Evolutionary conservation across 345 rosid species (phyloP), one percentile per base, ranked within the genome.

Genomic region (Syzygium jambos): DNA sequence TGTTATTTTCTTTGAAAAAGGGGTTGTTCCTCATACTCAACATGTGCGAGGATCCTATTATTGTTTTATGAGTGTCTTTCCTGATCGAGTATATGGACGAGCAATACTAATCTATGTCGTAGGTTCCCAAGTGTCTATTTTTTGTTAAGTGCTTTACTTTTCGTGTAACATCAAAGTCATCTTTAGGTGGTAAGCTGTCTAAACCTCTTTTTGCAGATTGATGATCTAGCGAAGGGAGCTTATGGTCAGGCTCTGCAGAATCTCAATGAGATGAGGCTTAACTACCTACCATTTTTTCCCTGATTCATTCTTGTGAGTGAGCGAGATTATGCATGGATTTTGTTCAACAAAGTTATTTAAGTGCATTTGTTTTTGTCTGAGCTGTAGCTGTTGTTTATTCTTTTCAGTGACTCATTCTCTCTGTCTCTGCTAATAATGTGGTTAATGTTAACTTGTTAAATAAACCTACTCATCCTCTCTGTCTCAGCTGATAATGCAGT

Each of bases 171-270:
- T 57, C 15, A 4, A 57, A 57, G 63, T 57, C 63, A 57, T 57
- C 29, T 25, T 25, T 2, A 23, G 14, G 2, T 10, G 15, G 6
- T 23, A 1, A 57, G 63, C 1, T 59, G 0, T 59, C 65, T 11
- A 59, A 59, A 2, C 65, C 30, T 25, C 15, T 12, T 59, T 59
- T 59, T 11, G 65, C 0, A 1, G 3, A 59, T 59, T 1, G 29
- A 25, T 7, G 25, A 25, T 25, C 1, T 2, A 23, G n/a, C 4
- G 29, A 59, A 11, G 7, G 65, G 6, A 25, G 30, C 15, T 25
- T 0, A 5, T 25, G 16, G 3, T 27, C 3, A 25, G 7, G 3
- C 7, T 59, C 3, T 25, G 3, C 3, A 27, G 3, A 11, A 25
- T 59, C 11, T 59, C 30, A 25, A 11, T 59, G 65, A 59, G 29